Conservation (phyloP, 768 basidiomycete genomes). For the Phlebiopsis gigantea region DNA sequence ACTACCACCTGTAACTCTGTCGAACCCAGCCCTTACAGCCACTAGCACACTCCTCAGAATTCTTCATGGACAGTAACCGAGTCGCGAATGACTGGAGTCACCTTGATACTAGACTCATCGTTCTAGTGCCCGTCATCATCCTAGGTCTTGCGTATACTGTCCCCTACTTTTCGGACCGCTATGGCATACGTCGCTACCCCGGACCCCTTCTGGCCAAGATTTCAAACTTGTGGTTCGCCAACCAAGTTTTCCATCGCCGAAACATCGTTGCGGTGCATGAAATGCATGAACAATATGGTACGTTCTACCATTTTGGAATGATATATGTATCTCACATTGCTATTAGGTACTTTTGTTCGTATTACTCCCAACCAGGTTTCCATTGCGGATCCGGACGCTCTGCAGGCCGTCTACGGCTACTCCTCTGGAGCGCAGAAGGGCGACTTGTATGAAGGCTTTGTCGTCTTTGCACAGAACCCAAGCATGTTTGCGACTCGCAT, state of each 20-base stretch:
- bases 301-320: background rate
- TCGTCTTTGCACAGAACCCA: conserved; percentile 14
- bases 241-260: conserved; percentile 27
- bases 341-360: conserved; percentile 30
- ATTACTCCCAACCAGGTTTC: conserved; percentile 38
- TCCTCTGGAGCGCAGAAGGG: conserved; percentile 35
- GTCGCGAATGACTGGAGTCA: no score
- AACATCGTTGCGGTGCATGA: conserved; percentile 32
- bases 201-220: conserved; percentile 35
- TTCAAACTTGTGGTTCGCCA: conserved; percentile 34
- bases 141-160: conserved; percentile 26
- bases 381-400: conserved; percentile 36
- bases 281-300: conserved; percentile 38
- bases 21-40: no score
- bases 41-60: no score
- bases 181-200: conserved; percentile 27
- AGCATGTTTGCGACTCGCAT: conserved; percentile 73
- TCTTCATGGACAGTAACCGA: no score
- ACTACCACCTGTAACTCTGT: no score
- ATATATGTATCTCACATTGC: background rate
- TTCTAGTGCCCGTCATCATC: conserved; percentile 2
- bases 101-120: background rate
- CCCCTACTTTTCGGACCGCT: conserved; percentile 28
- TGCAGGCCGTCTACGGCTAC: conserved; percentile 38
- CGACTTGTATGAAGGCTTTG: conserved; percentile 32